Percentiles rank a stretch among this genome's conserved stretches.
Evolutionary conservation across 805 yeast genomes (phyloP).

Genomic region (Blastobotrys mokoenaii): DNA sequence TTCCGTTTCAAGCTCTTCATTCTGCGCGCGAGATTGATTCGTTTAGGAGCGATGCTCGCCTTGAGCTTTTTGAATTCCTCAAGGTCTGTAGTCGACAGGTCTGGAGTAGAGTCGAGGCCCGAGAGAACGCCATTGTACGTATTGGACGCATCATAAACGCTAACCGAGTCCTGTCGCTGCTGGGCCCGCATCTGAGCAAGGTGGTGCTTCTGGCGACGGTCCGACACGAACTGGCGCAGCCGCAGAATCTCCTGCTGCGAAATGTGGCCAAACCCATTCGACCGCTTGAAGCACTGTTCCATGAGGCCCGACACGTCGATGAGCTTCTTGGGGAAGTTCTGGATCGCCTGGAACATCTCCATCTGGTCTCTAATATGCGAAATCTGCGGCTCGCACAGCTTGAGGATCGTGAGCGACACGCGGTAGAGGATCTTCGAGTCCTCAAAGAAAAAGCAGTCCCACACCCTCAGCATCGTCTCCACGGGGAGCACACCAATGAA

Average conservation of each 20-base stretch:
- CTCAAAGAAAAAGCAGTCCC: conserved; percentile 94
- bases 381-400: conserved; percentile 62
- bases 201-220: conserved; percentile 23
- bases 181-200: background rate
- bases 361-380: conserved; percentile 34
- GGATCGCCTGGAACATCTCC: conserved; percentile 77
- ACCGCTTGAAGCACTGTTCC: conserved; percentile 19
- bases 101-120: background rate
- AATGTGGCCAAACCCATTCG: conserved; percentile 47
- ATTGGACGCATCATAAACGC: background rate
- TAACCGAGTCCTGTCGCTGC: background rate
- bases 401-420: conserved; percentile 70
- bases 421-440: conserved; percentile 83
- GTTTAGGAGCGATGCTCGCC: conserved; percentile 6
- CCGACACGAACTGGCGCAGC: conserved; percentile 70
- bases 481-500: conserved; percentile 86
- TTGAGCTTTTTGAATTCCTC: conserved; percentile 10
- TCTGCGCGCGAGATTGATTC: conserved; percentile 5
- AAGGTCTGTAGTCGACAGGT: conserved; percentile 7
- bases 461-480: conserved; percentile 77
- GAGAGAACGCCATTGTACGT: background rate
- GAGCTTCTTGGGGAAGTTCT: conserved; percentile 65
- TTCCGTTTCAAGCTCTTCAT: conserved; percentile 10
- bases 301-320: conserved; percentile 25
- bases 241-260: conserved; percentile 76